A percentile compares a stretch with the other conserved stretches of the same genome.
Evolutionary conservation across 345 rosid genomes (phyloP).

Genomic region (Brassica juncea): DNA sequence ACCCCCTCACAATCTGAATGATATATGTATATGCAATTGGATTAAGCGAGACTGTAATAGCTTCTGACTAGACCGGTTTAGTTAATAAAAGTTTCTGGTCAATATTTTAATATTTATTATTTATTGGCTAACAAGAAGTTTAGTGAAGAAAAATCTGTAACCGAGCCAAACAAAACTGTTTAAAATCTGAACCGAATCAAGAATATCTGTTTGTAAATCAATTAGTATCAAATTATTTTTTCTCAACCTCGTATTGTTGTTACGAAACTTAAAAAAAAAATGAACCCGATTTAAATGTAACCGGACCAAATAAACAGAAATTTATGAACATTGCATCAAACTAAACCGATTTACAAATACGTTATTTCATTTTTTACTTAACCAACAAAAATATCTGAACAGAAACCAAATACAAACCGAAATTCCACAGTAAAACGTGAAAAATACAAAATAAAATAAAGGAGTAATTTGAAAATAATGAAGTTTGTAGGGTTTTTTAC

Average conservation of each 20-base stretch:
- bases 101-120: background rate
- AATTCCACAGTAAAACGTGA: background rate
- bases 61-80: background rate
- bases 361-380: too few species aligned
- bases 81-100: background rate
- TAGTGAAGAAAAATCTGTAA: background rate
- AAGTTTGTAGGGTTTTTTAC: background rate
- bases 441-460: background rate
- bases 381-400: background rate
- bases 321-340: background rate
- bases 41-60: constrained; percentile 5
- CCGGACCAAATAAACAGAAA: background rate
- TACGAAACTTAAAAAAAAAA: background rate
- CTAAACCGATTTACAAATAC: background rate
- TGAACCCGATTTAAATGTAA: background rate
- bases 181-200: too few species aligned
- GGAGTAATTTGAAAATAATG: background rate
- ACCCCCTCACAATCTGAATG: background rate
- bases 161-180: background rate
- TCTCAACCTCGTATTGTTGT: too few species aligned
- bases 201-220: background rate
- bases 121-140: background rate
- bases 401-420: background rate
- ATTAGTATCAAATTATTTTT: background rate
- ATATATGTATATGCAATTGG: background rate